A percentile compares a stretch with the other conserved stretches of the same genome.
phyloP scores from a whole-genome alignment of 108 stramenopile species.

The Cyclostephanos tholiformis region DNA sequence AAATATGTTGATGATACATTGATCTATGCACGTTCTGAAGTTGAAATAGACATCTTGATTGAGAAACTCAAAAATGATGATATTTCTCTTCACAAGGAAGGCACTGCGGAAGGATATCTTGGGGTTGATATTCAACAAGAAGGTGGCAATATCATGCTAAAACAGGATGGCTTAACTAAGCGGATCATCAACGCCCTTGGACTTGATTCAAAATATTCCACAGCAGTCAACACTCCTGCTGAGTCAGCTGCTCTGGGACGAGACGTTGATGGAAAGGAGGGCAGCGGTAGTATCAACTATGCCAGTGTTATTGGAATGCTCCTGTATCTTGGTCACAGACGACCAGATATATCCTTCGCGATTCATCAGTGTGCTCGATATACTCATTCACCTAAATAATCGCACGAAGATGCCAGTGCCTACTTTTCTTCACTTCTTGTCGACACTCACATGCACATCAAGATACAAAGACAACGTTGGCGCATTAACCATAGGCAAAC shows the following conservation, averaged over 20 bases:
- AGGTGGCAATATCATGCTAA: background rate
- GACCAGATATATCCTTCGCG: too few relatives aligned
- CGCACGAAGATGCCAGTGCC: background rate
- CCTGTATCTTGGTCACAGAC: too few relatives aligned
- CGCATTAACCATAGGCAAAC: background rate
- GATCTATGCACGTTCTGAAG: too few relatives aligned
- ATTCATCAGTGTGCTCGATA: too few relatives aligned
- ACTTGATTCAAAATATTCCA: background rate
- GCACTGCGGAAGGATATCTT: conserved; percentile 19
- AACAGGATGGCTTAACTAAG: background rate
- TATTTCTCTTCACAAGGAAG: too few relatives aligned
- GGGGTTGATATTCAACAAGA: conserved; percentile 17
- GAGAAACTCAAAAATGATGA: too few relatives aligned
- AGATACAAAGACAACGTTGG: conserved; percentile 11
- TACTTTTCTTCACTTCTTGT: background rate
- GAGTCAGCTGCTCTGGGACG: background rate
- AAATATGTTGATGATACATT: too few relatives aligned
- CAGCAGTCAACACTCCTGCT: too few relatives aligned
- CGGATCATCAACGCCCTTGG: conserved; percentile 13
- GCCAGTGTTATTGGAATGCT: too few relatives aligned
- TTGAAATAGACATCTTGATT: too few relatives aligned
- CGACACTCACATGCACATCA: conserved; percentile 7
- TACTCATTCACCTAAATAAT: too few relatives aligned
- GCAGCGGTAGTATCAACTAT: background rate
- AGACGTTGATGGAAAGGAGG: background rate